These are phyloP conservation scores for Eimeria sp. DNA, from an alignment of 169 alveolate genomes.

Conservation along the genomic window DNA sequence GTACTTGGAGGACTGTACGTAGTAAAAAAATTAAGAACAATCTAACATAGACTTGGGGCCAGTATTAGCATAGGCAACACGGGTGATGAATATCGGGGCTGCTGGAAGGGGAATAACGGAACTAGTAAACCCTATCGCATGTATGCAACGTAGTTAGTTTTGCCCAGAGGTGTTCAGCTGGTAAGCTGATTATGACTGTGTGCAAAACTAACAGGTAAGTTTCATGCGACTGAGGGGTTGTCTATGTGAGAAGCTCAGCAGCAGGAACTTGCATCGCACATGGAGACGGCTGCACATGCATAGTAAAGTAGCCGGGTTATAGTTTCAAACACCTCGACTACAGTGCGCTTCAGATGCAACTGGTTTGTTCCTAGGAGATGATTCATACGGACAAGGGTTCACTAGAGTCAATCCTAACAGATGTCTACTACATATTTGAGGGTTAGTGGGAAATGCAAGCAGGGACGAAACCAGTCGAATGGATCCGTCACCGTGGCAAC, in stretches of 20 bases:
- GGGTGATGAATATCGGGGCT: not conserved
- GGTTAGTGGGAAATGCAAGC: no score
- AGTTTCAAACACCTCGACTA: no score
- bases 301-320: no score
- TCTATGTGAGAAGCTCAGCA: not conserved
- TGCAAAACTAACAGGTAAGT: not conserved
- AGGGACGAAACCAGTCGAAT: no score
- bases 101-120: not conserved
- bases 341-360: no score
- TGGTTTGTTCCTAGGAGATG: no score
- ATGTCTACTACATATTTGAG: no score
- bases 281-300: not conserved
- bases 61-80: not conserved
- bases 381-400: no score
- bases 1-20: no score
- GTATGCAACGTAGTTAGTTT: not conserved
- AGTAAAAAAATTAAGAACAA: not conserved
- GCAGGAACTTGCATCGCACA: not conserved
- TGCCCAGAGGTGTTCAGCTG: not conserved
- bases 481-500: no score
- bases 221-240: not conserved
- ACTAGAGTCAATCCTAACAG: no score
- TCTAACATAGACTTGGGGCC: not conserved
- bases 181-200: not conserved
- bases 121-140: not conserved